Evolutionary conservation across 176 grass and related monocot genomes (phyloP), one percentile per base, ranked within the genome.

Genomic region (Neostapfia colusana): DNA sequence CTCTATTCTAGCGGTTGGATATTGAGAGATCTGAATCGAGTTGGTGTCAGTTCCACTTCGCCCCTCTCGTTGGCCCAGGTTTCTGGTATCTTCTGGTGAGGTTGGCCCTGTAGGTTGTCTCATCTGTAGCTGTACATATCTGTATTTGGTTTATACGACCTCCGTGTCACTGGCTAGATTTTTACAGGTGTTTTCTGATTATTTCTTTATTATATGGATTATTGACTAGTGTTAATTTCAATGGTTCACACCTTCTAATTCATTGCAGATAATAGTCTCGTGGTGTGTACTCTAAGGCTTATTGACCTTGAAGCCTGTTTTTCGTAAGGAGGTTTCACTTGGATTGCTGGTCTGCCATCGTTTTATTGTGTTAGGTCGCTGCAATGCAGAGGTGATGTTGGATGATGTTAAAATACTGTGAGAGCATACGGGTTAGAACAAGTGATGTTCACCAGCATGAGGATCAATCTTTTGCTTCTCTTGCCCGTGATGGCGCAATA

Each of bases 401-500:
- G 83, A 87, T 87, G 76, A 87, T 63, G 77, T 65, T 78, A 39
- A 82, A 8, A 39, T 44, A 15, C 17, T 45, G 35, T 79, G 73
- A 82, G 65, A 55, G 18, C 43, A 21, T 68, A 80, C 8, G 1
- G 6, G 41, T 69, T 64, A 13, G 11, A 84, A 82, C 11, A 78
- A 43, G 27, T 17, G 24, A 18, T 28, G 8, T 64, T 23, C 8
- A 2, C 66, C 40, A 44, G 21, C 51, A 87, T 86, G 82, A 88
- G 46, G 81, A 40, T 85, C 85, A 93, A 86, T 54, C 25, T 82
- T 81, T 77, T 72, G 27, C 51, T 91, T 41, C 44, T 84, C 34
- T 1, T 75, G 75, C 39, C 79, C 49, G 0, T 48, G 34, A 69
- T 80, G 80, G 58, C 56, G 10, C 20, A 73, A 46, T 91, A 89